Conservation (phyloP, 2,329 filamentous ascomycete species). For the Lizonia empirigonia region DNA sequence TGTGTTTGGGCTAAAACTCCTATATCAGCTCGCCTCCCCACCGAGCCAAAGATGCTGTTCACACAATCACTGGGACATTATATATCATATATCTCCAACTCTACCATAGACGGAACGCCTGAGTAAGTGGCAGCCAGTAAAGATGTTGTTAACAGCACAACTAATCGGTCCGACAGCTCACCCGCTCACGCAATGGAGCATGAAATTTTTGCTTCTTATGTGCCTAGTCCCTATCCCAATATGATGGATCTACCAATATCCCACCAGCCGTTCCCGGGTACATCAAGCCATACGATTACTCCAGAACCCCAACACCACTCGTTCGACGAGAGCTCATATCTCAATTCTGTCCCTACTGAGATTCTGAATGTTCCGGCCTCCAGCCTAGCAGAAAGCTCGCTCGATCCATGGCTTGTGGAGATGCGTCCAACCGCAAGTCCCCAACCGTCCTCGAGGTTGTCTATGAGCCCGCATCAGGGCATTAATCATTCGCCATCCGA, state of each 20-base stretch:
- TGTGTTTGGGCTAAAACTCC: conserved; percentile 3
- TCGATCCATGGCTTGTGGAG: conserved; percentile 24
- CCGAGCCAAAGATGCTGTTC: not conserved
- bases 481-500: conserved; percentile 17
- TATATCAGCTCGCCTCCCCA: conserved; percentile 16
- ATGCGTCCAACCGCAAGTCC: conserved; percentile 16
- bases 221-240: conserved; percentile 16
- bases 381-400: conserved; percentile 10
- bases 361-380: conserved; percentile 4
- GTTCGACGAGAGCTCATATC: conserved; percentile 9
- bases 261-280: not conserved
- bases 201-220: conserved; percentile 14
- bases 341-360: conserved; percentile 4
- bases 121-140: not conserved
- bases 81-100: not conserved
- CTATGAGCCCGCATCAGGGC: conserved; percentile 10
- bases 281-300: conserved; percentile 3
- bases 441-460: conserved; percentile 19
- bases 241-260: conserved; percentile 9
- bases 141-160: conserved; percentile 2
- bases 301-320: conserved; percentile 9
- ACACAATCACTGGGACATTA: not conserved
- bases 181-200: conserved; percentile 14
- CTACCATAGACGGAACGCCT: not conserved
- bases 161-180: conserved; percentile 10